Percentiles rank a stretch among this genome's conserved stretches.
phyloP scores from a whole-genome alignment of 2,329 filamentous ascomycete genomes.

The Macrophomina pseudophaseolina region DNA sequence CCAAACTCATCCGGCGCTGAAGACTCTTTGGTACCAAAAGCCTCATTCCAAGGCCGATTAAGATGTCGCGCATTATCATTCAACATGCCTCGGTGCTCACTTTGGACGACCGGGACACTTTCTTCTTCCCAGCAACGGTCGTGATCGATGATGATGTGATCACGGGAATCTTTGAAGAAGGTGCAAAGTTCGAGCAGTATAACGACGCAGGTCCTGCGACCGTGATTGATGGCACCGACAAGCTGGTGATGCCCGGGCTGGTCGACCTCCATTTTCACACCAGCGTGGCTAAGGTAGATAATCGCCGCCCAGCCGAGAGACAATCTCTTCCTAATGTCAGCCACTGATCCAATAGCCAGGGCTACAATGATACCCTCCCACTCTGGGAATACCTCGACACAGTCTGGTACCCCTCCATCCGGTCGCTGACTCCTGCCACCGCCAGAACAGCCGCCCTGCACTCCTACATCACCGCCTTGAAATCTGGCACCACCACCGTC shows the following conservation, averaged over 20 bases:
- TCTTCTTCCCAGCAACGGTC: neutral
- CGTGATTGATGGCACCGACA: slow-evolving; percentile 10
- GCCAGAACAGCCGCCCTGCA: neutral
- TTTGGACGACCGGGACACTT: slow-evolving; percentile 8
- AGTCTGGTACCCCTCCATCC: slow-evolving; percentile 23
- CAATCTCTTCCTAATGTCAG: neutral
- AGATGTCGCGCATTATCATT: slow-evolving; percentile 10
- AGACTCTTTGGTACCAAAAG: too few relatives aligned
- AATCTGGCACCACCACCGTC: slow-evolving; percentile 18
- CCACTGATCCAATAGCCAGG: neutral
- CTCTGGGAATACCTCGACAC: slow-evolving; percentile 24
- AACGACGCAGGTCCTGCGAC: neutral
- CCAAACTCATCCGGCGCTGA: too few relatives aligned
- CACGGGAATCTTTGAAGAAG: neutral
- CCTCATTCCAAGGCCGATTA: too few relatives aligned
- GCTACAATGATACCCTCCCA: slow-evolving; percentile 19
- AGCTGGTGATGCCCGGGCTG: slow-evolving; percentile 15
- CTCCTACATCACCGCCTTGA: slow-evolving; percentile 15
- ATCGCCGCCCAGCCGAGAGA: neutral
- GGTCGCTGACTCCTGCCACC: neutral
- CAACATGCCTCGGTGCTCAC: slow-evolving; percentile 9
- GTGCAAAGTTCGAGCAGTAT: neutral
- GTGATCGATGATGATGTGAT: slow-evolving; percentile 11
- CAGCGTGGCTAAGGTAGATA: neutral
- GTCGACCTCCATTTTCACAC: slow-evolving; percentile 16